A percentile compares a stretch with the other conserved stretches of the same genome.
Conservation (phyloP, 192 early-diverging fungal genomes). For the Coemansia sp. region DNA sequence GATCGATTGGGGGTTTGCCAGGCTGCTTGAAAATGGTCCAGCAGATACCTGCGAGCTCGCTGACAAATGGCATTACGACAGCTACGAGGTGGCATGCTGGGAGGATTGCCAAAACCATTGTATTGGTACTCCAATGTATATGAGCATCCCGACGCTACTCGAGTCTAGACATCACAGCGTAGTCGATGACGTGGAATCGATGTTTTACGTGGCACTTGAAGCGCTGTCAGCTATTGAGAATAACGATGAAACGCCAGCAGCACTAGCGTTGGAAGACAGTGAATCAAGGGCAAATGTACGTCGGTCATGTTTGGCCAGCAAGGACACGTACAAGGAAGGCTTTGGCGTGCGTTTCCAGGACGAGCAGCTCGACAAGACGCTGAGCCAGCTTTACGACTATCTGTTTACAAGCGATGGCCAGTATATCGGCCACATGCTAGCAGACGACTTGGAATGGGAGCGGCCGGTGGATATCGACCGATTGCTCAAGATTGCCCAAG, state of each 20-base stretch:
- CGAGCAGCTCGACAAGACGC: no score
- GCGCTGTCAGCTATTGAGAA: neutral
- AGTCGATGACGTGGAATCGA: neutral
- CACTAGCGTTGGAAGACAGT: no score
- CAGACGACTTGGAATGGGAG: no score
- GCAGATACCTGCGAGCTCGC: neutral
- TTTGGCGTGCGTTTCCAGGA: no score
- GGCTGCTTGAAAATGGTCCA: neutral
- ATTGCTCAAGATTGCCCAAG: no score
- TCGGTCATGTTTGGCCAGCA: no score
- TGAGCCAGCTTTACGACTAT: no score
- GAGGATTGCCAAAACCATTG: neutral
- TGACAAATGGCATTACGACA: neutral
- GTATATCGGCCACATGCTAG: no score
- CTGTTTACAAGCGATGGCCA: no score
- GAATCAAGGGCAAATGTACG: no score
- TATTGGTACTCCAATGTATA: neutral
- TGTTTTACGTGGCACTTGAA: slow-evolving; percentile 1
- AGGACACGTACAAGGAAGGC: no score
- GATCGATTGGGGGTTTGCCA: slow-evolving; percentile 1
- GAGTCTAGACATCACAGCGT: neutral
- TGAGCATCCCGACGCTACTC: neutral
- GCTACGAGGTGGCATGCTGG: neutral
- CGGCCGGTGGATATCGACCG: no score
- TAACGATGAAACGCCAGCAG: neutral